phyloP scores from a whole-genome alignment of 495 filamentous ascomycete genomes.

The Trichodelitschia bisporula region DNA sequence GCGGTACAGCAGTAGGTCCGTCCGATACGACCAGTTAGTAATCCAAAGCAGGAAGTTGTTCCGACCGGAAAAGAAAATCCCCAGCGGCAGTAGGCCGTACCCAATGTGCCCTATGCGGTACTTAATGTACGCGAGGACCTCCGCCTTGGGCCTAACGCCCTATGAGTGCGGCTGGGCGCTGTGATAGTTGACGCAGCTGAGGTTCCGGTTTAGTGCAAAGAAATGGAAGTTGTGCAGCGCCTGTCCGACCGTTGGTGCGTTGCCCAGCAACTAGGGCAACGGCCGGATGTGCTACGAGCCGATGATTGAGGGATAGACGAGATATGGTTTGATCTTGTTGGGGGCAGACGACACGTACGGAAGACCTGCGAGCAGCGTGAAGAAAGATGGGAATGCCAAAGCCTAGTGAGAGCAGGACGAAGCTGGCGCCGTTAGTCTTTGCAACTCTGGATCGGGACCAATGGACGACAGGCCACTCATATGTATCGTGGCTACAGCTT shows the following conservation, averaged over 20 bases:
- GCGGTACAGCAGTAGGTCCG: conserved; percentile 21
- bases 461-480: conserved; percentile 8
- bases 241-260: conserved; percentile 19
- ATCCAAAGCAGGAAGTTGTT: conserved; percentile 24
- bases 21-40: conserved; percentile 22
- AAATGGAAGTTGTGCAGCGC: conserved; percentile 16
- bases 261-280: conserved; percentile 12
- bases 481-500: conserved; percentile 7
- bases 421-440: conserved; percentile 5
- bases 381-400: conserved; percentile 12
- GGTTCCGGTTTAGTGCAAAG: conserved; percentile 18
- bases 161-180: conserved; percentile 10
- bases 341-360: conserved; percentile 8
- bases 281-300: conserved; percentile 13
- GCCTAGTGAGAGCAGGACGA: conserved; percentile 14
- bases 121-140: conserved; percentile 18
- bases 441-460: conserved; percentile 1
- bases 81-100: conserved; percentile 14
- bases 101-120: conserved; percentile 18
- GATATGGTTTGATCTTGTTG: conserved; percentile 10
- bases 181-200: conserved; percentile 14
- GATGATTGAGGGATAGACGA: conserved; percentile 15
- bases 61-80: conserved; percentile 16
- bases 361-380: conserved; percentile 11
- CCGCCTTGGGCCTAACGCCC: conserved; percentile 6